Base-by-base conservation (phyloP, 2,329 filamentous ascomycete genomes). In the Fusarium sarcochroum region DNA sequence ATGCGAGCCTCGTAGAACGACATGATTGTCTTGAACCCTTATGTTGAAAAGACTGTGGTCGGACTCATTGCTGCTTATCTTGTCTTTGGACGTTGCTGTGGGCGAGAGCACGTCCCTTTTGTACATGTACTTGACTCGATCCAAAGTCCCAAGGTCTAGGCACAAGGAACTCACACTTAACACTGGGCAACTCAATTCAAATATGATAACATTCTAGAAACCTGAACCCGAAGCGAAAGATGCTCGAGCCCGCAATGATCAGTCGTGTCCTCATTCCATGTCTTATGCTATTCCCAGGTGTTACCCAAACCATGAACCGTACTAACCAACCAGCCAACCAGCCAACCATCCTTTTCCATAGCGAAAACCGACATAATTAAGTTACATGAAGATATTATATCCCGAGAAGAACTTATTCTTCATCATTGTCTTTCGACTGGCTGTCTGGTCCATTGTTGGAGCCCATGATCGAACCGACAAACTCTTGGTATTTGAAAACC, bases 401-500 rank as follows among this genome's bases (percentile, higher is more conserved):
- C 27, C n/a, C 25, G 34, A n/a, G n/a, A 21, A 23, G 20, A 25
- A n/a, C 20, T 49, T 41, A 66, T 21, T 55, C 67, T 48, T 79
- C 76, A 7, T 68, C 66, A 54, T 72, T 70, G 30, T 77, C 75
- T 20, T 76, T 71, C 23, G 76, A 73, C 23, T 72, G 64, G n/a
- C 63, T 63, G 46, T 81, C 81, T 5, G 79, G 75, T 17, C 71
- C 76, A 27, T 78, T 80, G 53, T 80, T 86, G 11, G 86, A 84
- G 4, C 90, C 89, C 71, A 87, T 84, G 49, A 92, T 82, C 25
- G 87, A 90, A 66, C 85, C 87, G 67, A 98, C 93, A 81, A 98
- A 98, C 60, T 99, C 96, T 66, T 93, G 89, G 77, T 98, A 99
- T 75, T 90, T 89, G 80, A 99, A 98, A 1, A 98, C 94, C 63